These are phyloP conservation scores for Botrytis sinoallii DNA, from an alignment of 2,329 filamentous ascomycete species.

Conservation along the genomic window DNA sequence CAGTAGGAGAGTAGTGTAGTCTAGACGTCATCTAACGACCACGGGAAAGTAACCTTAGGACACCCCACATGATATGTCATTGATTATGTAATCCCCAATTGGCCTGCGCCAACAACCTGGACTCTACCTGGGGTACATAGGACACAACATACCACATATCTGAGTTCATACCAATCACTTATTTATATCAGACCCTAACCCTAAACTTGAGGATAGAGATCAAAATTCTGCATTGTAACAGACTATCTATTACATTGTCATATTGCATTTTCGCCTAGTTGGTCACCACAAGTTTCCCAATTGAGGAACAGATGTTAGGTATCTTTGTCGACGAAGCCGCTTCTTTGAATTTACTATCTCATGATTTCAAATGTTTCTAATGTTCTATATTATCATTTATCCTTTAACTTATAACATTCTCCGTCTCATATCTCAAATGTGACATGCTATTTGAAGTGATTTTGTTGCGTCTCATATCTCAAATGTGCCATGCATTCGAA, in stretches of 20 bases:
- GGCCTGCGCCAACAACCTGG: not conserved
- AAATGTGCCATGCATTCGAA: not conserved
- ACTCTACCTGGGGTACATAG: too few relatives aligned
- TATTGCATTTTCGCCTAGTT: too few relatives aligned
- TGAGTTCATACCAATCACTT: not conserved
- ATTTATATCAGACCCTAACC: too few relatives aligned
- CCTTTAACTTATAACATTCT: not conserved
- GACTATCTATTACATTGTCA: too few relatives aligned
- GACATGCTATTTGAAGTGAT: not conserved
- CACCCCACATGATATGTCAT: not conserved
- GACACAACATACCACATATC: not conserved
- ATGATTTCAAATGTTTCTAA: not conserved
- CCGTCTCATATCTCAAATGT: not conserved
- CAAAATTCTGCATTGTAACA: too few relatives aligned
- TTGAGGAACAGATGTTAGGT: not conserved
- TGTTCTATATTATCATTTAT: not conserved
- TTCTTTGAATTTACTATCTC: not conserved
- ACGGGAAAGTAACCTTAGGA: not conserved
- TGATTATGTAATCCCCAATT: not conserved
- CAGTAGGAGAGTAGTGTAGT: not conserved
- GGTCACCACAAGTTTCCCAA: not conserved
- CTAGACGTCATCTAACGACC: not conserved
- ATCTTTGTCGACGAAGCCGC: not conserved
- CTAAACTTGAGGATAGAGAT: too few relatives aligned
- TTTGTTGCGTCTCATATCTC: not conserved